These are phyloP conservation scores for Amesomyces nigricolor DNA, from an alignment of 2,329 filamentous ascomycete genomes.

Conservation along the genomic window DNA sequence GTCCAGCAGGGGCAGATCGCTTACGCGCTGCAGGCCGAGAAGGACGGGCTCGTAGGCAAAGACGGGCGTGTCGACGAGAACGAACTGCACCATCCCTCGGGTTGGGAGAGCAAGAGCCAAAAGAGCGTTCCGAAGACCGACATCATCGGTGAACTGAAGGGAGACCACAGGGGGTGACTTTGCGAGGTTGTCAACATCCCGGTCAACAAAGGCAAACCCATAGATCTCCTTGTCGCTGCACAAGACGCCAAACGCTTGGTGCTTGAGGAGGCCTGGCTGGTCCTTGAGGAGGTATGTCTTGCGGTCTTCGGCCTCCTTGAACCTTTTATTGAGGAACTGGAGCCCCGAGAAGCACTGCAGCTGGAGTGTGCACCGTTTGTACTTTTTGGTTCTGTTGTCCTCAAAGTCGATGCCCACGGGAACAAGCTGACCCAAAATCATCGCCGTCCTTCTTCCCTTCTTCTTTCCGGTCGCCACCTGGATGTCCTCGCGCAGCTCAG, in stretches of 20 bases:
- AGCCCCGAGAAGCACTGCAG: slow-evolving; percentile 41
- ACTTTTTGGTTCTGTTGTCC: slow-evolving; percentile 24
- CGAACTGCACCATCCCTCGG: slow-evolving; percentile 37
- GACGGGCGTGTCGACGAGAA: slow-evolving; percentile 57
- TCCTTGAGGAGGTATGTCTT: slow-evolving; percentile 41
- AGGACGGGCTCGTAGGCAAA: slow-evolving; percentile 67
- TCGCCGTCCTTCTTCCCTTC: slow-evolving; percentile 36
- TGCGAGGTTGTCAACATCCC: slow-evolving; percentile 44
- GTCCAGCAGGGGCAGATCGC: slow-evolving; percentile 50
- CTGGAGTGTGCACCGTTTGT: slow-evolving; percentile 35
- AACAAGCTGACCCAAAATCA: slow-evolving; percentile 37
- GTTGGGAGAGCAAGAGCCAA: slow-evolving; percentile 33
- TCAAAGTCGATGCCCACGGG: slow-evolving; percentile 36
- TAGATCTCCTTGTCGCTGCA: slow-evolving; percentile 46
- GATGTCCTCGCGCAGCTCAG: slow-evolving; percentile 57
- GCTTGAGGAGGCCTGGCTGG: slow-evolving; percentile 48
- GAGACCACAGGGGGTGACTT: slow-evolving; percentile 41
- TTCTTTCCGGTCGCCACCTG: slow-evolving; percentile 46
- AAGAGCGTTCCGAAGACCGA: slow-evolving; percentile 43
- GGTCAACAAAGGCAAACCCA: slow-evolving; percentile 54
- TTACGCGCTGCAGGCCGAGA: slow-evolving; percentile 50
- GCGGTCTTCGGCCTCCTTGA: slow-evolving; percentile 28
- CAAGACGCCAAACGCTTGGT: slow-evolving; percentile 58
- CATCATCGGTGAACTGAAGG: slow-evolving; percentile 45
- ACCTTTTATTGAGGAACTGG: slow-evolving; percentile 33